phyloP scores from a whole-genome alignment of 2,329 filamentous ascomycete genomes.

The Dactylonectria estremocensis region DNA sequence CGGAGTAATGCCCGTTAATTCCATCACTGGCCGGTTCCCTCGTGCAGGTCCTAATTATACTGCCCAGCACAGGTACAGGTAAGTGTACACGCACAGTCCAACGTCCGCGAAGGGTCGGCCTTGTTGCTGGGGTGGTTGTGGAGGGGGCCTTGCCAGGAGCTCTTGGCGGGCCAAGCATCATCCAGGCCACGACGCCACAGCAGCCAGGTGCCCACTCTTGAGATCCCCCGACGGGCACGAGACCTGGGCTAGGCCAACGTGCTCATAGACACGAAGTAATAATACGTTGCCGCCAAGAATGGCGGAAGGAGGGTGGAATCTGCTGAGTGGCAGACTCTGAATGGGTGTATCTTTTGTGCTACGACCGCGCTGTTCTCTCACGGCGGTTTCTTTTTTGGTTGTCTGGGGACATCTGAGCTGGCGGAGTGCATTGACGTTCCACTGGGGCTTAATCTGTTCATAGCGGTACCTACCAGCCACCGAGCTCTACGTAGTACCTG shows the following conservation, averaged over 20 bases:
- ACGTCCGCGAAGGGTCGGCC: not conserved
- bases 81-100: too few species aligned
- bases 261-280: too few species aligned
- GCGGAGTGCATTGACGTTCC: too few species aligned
- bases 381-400: too few species aligned
- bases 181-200: conserved; percentile 31
- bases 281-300: not conserved
- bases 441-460: too few species aligned
- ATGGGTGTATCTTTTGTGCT: not conserved
- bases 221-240: conserved; percentile 19
- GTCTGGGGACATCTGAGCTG: too few species aligned
- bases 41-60: not conserved
- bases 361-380: not conserved
- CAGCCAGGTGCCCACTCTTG: conserved; percentile 13
- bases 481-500: too few species aligned
- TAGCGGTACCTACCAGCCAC: too few species aligned
- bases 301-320: not conserved
- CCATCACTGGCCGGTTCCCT: not conserved
- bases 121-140: conserved; percentile 28
- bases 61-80: not conserved
- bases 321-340: not conserved
- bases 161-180: conserved; percentile 15
- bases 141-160: conserved; percentile 20
- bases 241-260: conserved; percentile 6
- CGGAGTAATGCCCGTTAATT: not conserved